Evolutionary conservation across 495 filamentous ascomycete genomes (phyloP).

Genomic region (Aspergillus diversus): DNA sequence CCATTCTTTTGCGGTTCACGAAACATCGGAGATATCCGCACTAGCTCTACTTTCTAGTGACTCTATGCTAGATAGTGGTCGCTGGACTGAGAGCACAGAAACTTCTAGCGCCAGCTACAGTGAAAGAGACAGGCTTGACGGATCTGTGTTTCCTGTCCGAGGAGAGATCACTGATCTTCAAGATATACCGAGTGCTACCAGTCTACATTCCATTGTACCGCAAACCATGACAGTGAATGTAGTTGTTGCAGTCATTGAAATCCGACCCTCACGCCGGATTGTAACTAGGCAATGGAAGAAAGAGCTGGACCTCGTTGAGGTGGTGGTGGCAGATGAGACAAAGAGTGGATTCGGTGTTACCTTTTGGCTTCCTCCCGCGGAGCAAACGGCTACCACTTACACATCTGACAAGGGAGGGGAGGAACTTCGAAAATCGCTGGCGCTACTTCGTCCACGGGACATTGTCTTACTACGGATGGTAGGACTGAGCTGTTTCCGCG

Average conservation of each 20-base stretch:
- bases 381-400: constrained; percentile 24
- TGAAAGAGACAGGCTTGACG: constrained; percentile 20
- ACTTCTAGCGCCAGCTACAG: constrained; percentile 23
- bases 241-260: constrained; percentile 75
- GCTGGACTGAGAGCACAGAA: constrained; percentile 28
- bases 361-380: constrained; percentile 68
- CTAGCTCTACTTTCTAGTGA: constrained; percentile 25
- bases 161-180: constrained; percentile 63
- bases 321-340: constrained; percentile 87
- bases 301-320: constrained; percentile 67
- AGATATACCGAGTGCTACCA: constrained; percentile 68
- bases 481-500: constrained; percentile 71
- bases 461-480: constrained; percentile 77
- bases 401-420: constrained; percentile 33
- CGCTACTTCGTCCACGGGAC: constrained; percentile 64
- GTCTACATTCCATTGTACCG: constrained; percentile 70
- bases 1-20: constrained; percentile 69
- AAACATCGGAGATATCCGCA: constrained; percentile 40
- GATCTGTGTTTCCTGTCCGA: constrained; percentile 23
- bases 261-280: constrained; percentile 66
- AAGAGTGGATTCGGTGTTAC: constrained; percentile 79
- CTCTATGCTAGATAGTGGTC: constrained; percentile 33
- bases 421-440: constrained; percentile 47
- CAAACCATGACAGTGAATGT: constrained; percentile 81
- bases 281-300: constrained; percentile 51